Conservation (phyloP, 163 green algal genomes). For the Chlamydomonas reinhardtii region DNA sequence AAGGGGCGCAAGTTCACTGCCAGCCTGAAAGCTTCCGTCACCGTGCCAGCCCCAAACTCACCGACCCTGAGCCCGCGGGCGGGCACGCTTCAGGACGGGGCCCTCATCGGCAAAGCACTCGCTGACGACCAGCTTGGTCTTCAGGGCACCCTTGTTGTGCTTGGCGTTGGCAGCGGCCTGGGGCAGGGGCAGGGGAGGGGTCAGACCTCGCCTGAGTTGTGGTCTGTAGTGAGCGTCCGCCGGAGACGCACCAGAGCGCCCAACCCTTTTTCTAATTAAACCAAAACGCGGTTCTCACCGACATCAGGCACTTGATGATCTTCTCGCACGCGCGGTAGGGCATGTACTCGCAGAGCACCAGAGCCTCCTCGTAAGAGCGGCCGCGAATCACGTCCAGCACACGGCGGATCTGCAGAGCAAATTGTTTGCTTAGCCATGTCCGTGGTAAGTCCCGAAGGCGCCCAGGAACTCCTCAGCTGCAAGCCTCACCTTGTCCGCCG, state of each 20-base stretch:
- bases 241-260: too few species aligned
- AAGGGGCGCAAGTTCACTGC: too few species aligned
- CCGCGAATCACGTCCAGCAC: constrained; percentile 96
- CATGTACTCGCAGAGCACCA: constrained; percentile 96
- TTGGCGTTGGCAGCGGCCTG: constrained; percentile 95
- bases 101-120: constrained; percentile 89
- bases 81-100: constrained; percentile 86
- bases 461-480: not conserved
- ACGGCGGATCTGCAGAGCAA: constrained; percentile 82
- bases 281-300: constrained; percentile 58
- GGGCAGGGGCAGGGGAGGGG: not conserved
- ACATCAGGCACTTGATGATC: constrained; percentile 88
- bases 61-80: constrained; percentile 90
- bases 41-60: constrained; percentile 46
- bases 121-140: constrained; percentile 88
- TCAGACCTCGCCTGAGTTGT: not conserved
- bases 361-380: constrained; percentile 92
- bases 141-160: constrained; percentile 91
- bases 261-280: not conserved
- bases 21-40: too few species aligned
- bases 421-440: not conserved
- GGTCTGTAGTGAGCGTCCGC: too few species aligned
- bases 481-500: constrained; percentile 66
- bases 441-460: too few species aligned
- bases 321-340: constrained; percentile 88